phyloP scores from a whole-genome alignment of 2,329 filamentous ascomycete species.

The Geosmithia flava region DNA sequence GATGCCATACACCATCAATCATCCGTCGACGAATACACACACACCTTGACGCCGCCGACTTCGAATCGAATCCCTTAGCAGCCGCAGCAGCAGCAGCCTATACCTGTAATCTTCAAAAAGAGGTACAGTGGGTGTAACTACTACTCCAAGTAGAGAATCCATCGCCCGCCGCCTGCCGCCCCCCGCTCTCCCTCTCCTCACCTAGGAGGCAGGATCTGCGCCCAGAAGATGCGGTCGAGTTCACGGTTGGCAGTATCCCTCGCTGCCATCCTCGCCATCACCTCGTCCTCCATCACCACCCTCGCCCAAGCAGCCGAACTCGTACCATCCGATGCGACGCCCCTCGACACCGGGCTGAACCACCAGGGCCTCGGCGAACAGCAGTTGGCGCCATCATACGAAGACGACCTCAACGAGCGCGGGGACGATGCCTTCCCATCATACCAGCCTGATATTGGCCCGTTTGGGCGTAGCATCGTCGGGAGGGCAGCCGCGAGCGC shows the following conservation, averaged over 20 bases:
- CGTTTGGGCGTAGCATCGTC: slow-evolving; percentile 50
- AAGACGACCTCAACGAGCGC: not conserved
- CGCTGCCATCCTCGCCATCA: slow-evolving; percentile 47
- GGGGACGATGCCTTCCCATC: slow-evolving; percentile 4
- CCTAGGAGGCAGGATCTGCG: not conserved
- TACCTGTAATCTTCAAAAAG: too few species aligned
- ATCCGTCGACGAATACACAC: not conserved
- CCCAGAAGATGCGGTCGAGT: slow-evolving; percentile 41
- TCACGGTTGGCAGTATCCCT: slow-evolving; percentile 58
- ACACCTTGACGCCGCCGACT: not conserved
- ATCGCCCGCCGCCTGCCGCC: not conserved
- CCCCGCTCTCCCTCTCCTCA: too few species aligned
- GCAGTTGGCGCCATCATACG: slow-evolving; percentile 7
- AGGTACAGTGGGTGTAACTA: too few species aligned
- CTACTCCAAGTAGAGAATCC: not conserved
- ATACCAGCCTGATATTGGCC: slow-evolving; percentile 50
- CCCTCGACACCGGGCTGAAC: slow-evolving; percentile 2
- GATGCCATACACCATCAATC: not conserved
- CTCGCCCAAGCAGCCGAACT: slow-evolving; percentile 52
- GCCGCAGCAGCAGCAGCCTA: too few species aligned
- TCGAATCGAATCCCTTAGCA: not conserved
- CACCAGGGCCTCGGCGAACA: slow-evolving; percentile 6
- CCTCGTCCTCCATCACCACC: slow-evolving; percentile 42
- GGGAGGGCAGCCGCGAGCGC: slow-evolving; percentile 31
- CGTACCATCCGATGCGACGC: slow-evolving; percentile 8